Percentiles rank a stretch among this genome's conserved stretches.
Conservation (phyloP, 2,329 filamentous ascomycete genomes). For the Spiromastix sp. region DNA sequence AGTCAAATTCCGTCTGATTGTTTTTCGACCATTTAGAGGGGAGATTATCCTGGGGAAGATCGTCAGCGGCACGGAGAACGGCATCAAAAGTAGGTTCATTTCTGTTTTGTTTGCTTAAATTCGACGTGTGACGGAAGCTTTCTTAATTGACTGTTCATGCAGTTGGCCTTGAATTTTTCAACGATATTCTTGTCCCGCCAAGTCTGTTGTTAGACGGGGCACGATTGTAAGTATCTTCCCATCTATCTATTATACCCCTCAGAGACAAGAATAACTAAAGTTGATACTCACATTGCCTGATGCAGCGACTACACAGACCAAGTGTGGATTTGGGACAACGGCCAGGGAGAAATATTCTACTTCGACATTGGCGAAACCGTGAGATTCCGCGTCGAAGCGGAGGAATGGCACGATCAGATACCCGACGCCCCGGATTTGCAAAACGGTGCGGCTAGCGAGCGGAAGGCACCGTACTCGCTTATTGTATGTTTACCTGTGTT, state of each 20-base stretch:
- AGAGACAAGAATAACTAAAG: too few relatives aligned
- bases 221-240: constrained; percentile 53
- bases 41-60: constrained; percentile 85
- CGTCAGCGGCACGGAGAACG: constrained; percentile 58
- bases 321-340: constrained; percentile 75
- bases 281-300: constrained; percentile 9
- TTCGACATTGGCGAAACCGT: constrained; percentile 88
- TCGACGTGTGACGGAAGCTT: background rate
- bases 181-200: constrained; percentile 74
- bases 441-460: constrained; percentile 47
- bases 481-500: constrained; percentile 22
- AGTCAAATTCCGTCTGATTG: constrained; percentile 89
- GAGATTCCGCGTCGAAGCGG: constrained; percentile 71
- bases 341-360: constrained; percentile 61
- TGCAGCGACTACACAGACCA: constrained; percentile 61
- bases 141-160: constrained; percentile 9
- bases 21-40: constrained; percentile 92
- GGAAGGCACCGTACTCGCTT: constrained; percentile 45
- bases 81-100: constrained; percentile 54
- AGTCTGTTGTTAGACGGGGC: constrained; percentile 65
- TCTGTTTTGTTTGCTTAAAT: background rate
- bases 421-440: constrained; percentile 58
- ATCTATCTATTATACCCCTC: too few relatives aligned
- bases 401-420: constrained; percentile 85
- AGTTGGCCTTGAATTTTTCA: constrained; percentile 87